These are phyloP conservation scores for Coleophoma cylindrospora DNA, from an alignment of 2,329 filamentous ascomycete genomes.

Conservation along the genomic window DNA sequence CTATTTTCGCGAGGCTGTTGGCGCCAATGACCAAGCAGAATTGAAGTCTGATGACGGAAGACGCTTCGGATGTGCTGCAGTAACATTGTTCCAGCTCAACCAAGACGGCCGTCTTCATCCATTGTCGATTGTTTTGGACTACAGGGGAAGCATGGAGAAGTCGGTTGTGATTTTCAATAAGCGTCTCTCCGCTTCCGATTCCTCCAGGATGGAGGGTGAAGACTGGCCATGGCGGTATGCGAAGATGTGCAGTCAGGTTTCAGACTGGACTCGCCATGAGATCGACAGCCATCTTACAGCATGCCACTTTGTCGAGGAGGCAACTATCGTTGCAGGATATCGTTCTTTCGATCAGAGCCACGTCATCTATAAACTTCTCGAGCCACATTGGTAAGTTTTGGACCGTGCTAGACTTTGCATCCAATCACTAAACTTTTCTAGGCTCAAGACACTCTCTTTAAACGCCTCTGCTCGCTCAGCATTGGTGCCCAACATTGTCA, in stretches of 20 bases:
- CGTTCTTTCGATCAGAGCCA: conserved; percentile 36
- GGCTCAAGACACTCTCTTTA: conserved; percentile 42
- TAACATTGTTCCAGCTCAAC: conserved; percentile 37
- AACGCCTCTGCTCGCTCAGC: conserved; percentile 40
- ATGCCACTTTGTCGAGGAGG: conserved; percentile 42
- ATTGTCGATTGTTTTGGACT: conserved; percentile 42
- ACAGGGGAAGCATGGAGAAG: conserved; percentile 33
- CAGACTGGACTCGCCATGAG: conserved; percentile 45
- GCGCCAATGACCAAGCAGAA: not conserved
- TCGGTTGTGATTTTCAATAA: conserved; percentile 46
- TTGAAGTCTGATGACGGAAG: conserved; percentile 11
- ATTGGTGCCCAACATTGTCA: conserved; percentile 39
- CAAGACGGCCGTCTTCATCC: conserved; percentile 41
- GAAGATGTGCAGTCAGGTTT: conserved; percentile 41
- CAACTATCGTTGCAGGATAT: conserved; percentile 40
- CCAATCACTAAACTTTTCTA: not conserved
- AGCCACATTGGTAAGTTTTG: conserved; percentile 34
- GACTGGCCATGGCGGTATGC: conserved; percentile 50
- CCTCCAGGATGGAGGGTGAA: conserved; percentile 27
- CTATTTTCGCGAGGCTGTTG: conserved; percentile 18
- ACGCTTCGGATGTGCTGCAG: conserved; percentile 29
- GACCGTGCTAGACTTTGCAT: not conserved
- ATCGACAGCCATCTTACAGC: conserved; percentile 39
- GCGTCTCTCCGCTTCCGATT: conserved; percentile 28
- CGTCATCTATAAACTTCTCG: conserved; percentile 35